Base-by-base conservation (phyloP, 768 basidiomycete genomes). In the Boletus bicolor region DNA sequence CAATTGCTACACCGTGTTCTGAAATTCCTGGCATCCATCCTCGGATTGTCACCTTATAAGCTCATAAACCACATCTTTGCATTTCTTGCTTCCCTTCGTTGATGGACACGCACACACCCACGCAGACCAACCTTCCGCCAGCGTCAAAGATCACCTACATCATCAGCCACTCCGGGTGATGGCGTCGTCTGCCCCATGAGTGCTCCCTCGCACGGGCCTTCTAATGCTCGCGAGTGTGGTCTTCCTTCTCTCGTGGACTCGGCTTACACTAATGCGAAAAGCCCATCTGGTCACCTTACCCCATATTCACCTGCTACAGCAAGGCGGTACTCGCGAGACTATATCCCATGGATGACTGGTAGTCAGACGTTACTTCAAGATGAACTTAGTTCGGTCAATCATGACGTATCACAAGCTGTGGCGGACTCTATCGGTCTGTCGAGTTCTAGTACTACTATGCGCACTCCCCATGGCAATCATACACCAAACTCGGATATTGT, bases 251-350 rank as follows among this genome's bases (percentile, higher is more conserved):
- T 55, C 0, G 42, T 43, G 5, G 67, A 65, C 28, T 38, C 34
- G 21, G 54, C 58, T 14, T 65, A 60, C n/a, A 44, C 36, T 19
- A 53, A 9, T 43, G 28, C 39, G n/a, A 60, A 54, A 37, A 63
- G 64, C 10, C 49, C 51, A 7, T 67, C 65, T 35, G 65, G 59
- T 19, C 66, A 67, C 26, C 59, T 69, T 19, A 5, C 37, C 3
- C 63, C 65, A 8, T 45, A 43, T 41, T 46, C 65, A 17, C 68
- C 54, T 6, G 12, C 44, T 36, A 55, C 52, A 7, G 45, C 54
- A 49, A 62, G 58, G 32, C 58, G 44, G 26, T 44, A 49, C 45
- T 59, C 65, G 1, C 58, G 43, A 43, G 56, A 51, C 14, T 4
- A 28, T 43, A 35, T 54, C 2, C 12, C 60, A 7, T 56, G 51